Evolutionary conservation across 139 green algal species (phyloP), one percentile per base, ranked within the genome.

Genomic region (Haematococcus lacustris): DNA sequence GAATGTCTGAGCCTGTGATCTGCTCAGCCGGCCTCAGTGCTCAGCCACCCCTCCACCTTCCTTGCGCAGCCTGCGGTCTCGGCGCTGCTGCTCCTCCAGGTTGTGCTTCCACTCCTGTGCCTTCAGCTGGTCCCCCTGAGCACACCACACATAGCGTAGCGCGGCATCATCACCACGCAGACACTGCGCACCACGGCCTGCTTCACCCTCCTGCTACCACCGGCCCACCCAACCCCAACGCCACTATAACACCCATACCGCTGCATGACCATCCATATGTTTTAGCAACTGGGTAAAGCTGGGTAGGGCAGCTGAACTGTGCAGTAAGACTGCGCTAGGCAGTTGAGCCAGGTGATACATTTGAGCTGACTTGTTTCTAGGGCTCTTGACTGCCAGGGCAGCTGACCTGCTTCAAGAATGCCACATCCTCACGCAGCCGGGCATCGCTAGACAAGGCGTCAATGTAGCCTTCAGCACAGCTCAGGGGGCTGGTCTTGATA

Each of bases 71-170:
- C 73, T 76, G 25, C 70, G 74, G 78, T 87, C 81, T 26, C 32
- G 34, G 7, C 84, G 71, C 76, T 89, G 84, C 62, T 68, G 40
- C 74, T 87, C 63, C 76, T 89, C 84, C 69, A 89, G 70, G 32
- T 62, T 78, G 53, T 68, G 57, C 76, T 89, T 89, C 78, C 76
- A 87, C 26, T 82, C 71, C 71, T 90, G 85, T 9, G 76, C 47
- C 33, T 73, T 43, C 0, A 71, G n/a, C 51, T 75, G 63, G 50
- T 73, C 62, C 5, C 76, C 78, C 68, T 79, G 72, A 51, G 26
- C 25, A 57, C 21, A 13, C 47, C 47, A 57, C 47, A 57, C 13
- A 28, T 57, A 21, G 47, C 47, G 13, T 21, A 28, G 47, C 47
- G 21, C 47, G 13, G 47, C 13, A 57, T 57, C 47, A 57, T 21